phyloP scores from a whole-genome alignment of 345 rosid genomes.

The Dovyalis caffra region DNA sequence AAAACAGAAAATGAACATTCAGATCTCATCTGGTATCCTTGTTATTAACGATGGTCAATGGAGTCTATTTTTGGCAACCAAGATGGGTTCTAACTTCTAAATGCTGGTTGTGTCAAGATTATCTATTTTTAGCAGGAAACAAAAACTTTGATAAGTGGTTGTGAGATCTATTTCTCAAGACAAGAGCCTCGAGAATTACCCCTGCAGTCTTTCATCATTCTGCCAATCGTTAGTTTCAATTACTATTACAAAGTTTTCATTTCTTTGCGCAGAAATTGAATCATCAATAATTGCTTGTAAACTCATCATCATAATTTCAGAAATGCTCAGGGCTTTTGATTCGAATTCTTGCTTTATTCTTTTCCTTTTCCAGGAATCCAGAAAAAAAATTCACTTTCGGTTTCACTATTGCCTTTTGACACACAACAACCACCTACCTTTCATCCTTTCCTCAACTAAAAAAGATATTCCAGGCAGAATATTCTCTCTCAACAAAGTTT shows the following conservation, averaged over 20 bases:
- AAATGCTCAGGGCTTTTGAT: background rate
- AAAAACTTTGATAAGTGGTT: background rate
- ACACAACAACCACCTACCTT: background rate
- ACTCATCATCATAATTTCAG: background rate
- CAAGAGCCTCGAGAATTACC: background rate
- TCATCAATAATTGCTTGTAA: background rate
- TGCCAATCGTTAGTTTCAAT: background rate
- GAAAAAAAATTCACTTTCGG: background rate
- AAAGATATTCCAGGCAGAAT: constrained; percentile 3
- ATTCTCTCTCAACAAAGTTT: background rate
- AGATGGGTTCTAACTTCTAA: background rate
- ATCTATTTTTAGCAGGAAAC: background rate
- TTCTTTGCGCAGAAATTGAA: background rate
- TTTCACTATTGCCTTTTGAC: background rate
- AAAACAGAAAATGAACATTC: background rate
- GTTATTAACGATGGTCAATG: background rate
- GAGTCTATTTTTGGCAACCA: background rate
- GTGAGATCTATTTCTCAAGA: background rate
- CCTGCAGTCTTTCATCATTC: background rate
- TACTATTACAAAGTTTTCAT: background rate
- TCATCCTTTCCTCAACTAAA: background rate
- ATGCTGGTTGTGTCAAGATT: background rate
- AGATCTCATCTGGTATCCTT: background rate
- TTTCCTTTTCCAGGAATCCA: background rate
- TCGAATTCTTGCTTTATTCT: background rate